These are phyloP conservation scores for Cokeromyces recurvatus DNA, from an alignment of 371 early-diverging fungal genomes.

Conservation along the genomic window DNA sequence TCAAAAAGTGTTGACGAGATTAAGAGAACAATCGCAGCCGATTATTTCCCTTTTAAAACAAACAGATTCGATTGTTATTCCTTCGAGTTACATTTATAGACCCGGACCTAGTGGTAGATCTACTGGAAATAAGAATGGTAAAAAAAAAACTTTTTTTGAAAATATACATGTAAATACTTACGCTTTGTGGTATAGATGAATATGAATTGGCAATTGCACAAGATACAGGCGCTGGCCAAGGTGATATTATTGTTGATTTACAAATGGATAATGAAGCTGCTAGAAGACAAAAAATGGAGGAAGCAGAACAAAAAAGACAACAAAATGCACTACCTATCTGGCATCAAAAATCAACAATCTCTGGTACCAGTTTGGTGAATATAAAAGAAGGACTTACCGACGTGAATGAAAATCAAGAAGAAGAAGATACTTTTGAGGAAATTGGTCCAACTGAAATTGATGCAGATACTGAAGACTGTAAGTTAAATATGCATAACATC, in stretches of 20 bases:
- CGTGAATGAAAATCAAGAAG: slow-evolving; percentile 32
- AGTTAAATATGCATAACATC: slow-evolving; percentile 2
- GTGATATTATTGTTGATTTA: slow-evolving; percentile 76
- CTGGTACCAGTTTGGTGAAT: slow-evolving; percentile 33
- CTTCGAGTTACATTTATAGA: slow-evolving; percentile 50
- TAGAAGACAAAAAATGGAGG: slow-evolving; percentile 61
- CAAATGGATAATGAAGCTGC: slow-evolving; percentile 73
- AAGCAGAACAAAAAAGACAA: slow-evolving; percentile 68
- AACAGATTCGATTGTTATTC: slow-evolving; percentile 73
- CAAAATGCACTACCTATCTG: slow-evolving; percentile 81
- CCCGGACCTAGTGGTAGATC: slow-evolving; percentile 22
- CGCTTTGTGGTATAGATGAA: slow-evolving; percentile 18
- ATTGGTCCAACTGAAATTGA: slow-evolving; percentile 32
- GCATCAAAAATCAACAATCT: slow-evolving; percentile 73
- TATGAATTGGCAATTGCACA: slow-evolving; percentile 65
- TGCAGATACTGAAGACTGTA: slow-evolving; percentile 50
- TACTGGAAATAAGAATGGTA: slow-evolving; percentile 24
- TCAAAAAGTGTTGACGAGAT: slow-evolving; percentile 38
- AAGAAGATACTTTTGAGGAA: slow-evolving; percentile 40
- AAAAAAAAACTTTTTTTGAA: not conserved
- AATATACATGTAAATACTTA: not conserved
- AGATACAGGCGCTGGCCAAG: slow-evolving; percentile 69
- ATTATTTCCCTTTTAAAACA: slow-evolving; percentile 79
- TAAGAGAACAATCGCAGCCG: slow-evolving; percentile 78
- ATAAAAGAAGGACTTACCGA: slow-evolving; percentile 25